Evolutionary conservation across 2,329 filamentous ascomycete species (phyloP).

Genomic region (Parafenestella ontariensis): DNA sequence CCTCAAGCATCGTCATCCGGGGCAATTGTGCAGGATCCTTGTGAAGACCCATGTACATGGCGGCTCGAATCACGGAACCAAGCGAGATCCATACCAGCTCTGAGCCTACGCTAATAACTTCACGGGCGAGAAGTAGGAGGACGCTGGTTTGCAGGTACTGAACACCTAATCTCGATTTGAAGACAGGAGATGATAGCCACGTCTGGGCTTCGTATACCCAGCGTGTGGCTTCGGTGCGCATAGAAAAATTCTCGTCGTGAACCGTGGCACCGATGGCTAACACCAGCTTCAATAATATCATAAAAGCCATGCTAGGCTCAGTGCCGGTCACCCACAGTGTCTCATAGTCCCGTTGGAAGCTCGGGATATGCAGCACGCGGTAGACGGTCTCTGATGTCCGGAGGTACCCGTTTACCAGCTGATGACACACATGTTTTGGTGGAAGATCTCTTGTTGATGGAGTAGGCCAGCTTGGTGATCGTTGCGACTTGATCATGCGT

Average conservation of each 20-base stretch:
- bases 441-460: constrained; percentile 56
- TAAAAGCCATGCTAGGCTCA: constrained; percentile 52
- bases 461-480: constrained; percentile 59
- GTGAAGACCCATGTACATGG: constrained; percentile 52
- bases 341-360: constrained; percentile 59
- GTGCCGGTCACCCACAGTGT: constrained; percentile 54
- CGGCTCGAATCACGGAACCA: constrained; percentile 48
- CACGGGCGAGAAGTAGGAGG: constrained; percentile 49
- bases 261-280: constrained; percentile 63
- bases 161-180: constrained; percentile 60
- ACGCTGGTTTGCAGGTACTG: constrained; percentile 58
- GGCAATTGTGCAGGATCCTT: constrained; percentile 47
- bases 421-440: constrained; percentile 53
- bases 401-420: constrained; percentile 60
- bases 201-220: constrained; percentile 67
- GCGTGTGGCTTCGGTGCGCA: constrained; percentile 58
- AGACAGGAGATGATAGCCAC: constrained; percentile 62
- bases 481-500: constrained; percentile 59
- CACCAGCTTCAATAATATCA: constrained; percentile 65
- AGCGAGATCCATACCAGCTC: constrained; percentile 49
- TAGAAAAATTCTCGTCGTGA: constrained; percentile 59
- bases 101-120: constrained; percentile 44
- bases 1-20: constrained; percentile 22
- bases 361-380: constrained; percentile 61
- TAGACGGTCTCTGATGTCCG: constrained; percentile 57